Conservation (phyloP, 2,329 filamentous ascomycete genomes). For the Neodidymelliopsis sp. region DNA sequence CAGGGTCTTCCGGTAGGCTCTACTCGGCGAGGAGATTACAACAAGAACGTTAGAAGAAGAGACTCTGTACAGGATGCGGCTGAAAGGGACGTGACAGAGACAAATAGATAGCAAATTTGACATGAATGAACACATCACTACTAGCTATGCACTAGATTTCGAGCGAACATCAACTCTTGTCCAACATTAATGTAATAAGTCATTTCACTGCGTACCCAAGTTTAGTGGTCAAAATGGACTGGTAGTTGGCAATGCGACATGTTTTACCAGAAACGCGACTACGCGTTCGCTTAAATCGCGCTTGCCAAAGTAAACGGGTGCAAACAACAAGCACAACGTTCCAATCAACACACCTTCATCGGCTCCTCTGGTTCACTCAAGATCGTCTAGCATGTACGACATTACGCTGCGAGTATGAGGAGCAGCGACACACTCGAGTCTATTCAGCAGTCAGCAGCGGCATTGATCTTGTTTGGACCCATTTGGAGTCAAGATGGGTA, state of each 20-base stretch:
- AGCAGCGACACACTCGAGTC: background rate
- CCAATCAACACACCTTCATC: background rate
- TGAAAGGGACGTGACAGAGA: slow-evolving; percentile 18
- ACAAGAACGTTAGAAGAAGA: slow-evolving; percentile 24
- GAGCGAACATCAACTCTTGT: too few species aligned
- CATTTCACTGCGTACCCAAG: too few species aligned
- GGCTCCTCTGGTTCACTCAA: background rate
- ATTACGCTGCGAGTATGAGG: background rate
- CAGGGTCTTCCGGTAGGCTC: slow-evolving; percentile 35
- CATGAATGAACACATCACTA: background rate
- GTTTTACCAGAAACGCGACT: slow-evolving; percentile 22
- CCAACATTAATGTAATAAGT: too few species aligned
- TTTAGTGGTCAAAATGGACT: too few species aligned
- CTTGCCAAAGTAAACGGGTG: slow-evolving; percentile 15
- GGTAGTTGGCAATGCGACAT: too few species aligned
- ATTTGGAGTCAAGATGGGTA: slow-evolving; percentile 50
- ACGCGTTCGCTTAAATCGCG: slow-evolving; percentile 31
- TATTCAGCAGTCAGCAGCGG: background rate
- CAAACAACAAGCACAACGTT: slow-evolving; percentile 18
- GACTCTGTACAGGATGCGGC: slow-evolving; percentile 21
- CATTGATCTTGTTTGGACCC: background rate
- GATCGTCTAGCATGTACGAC: background rate
- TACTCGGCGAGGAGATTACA: slow-evolving; percentile 25
- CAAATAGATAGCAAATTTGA: slow-evolving; percentile 17
- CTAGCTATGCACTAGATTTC: too few species aligned